Evolutionary conservation across 2,329 filamentous ascomycete genomes (phyloP), one percentile per base, ranked within the genome.

Genomic region (Ophiostoma quercus): DNA sequence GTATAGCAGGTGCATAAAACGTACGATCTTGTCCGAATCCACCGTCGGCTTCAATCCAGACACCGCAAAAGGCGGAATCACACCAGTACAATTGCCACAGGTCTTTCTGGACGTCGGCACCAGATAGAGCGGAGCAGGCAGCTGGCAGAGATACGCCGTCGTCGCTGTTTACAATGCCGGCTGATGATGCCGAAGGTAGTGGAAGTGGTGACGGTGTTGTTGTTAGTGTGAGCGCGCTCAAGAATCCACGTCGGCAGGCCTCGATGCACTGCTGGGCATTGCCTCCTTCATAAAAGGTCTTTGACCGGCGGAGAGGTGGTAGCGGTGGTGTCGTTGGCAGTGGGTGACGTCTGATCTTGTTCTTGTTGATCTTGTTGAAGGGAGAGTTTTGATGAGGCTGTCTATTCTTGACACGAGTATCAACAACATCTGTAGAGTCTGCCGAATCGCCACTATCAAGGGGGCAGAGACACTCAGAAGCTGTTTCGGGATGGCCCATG

Each of bases 71-170:
- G 67, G 78, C 79, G 67, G 80, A 79, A 74, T 85, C 83, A 75
- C 84, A 85, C 75, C 83, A 83, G 74, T 86, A 86, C 29, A 86
- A 76, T 57, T 77, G 74, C 78, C 79, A 81, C 12, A 86, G 78
- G 60, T 77, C 74, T 34, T 74, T 3, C n/a, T 65, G 62, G 6
- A 39, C n/a, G 41, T 76, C 57, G 1, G 67, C 1, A 3, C 32
- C 57, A 11, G 71, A 69, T 43, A 73, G 68, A 14, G 62, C 25
- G 3, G 67, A 41, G 62, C 73, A 72, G 66, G 67, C 62, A 12
- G 66, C 68, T 2, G 43, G 41, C n/a, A 67, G 25, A 6, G 63
- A 47, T 19, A 41, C 19, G 19, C 62, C 62, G 62, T 41, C 34
- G 62, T 65, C 62, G 19, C 29, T 65, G 62, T 39, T 16, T 34